Evolutionary conservation across 805 yeast species (phyloP), one percentile per base, ranked within the genome.

Genomic region (Komagataella pseudopastoris): DNA sequence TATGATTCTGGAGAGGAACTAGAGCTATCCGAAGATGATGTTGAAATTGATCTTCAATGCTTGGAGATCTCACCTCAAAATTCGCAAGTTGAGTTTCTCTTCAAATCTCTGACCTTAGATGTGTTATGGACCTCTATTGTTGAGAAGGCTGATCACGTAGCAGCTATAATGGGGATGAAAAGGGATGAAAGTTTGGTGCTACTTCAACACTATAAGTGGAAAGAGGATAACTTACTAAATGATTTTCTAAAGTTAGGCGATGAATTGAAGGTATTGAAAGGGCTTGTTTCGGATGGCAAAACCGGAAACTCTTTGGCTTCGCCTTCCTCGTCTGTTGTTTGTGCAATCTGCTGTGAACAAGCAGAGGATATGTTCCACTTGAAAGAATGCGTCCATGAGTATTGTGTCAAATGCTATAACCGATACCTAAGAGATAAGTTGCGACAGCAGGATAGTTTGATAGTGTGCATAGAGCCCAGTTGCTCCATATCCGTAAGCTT

Each of bases 291-390:
- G 39, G 14, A 5, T 30, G 14, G 12, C 39, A 30, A 30, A 14
- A 6, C 14, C 10, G 14, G 39, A n/a, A 12, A 7, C 39, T 30
- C 39, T 30, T 14, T 6, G 39, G 14, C 50, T 71, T 81, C 51
- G 76, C 71, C 18, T 22, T 45, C 1, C 67, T 71, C 43, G 3
- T 65, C 60, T 10, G 77, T 71, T 55, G 54, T 62, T 23, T 88
- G 96, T 62, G 58, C 64, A 14, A 81, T 90, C n/a, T 90, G 96
- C 64, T 86, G 88, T 62, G 84, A 83, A 20, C 76, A 75, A 0
- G 70, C 68, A 23, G 60, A 60, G 0, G 54, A 54, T 16, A 60
- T 68, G 2, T 86, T 80, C 58, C 64, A 74, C 2, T 63, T 88
- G 14, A 36, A 51, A 16, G 72, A 72, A 14, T 93, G 98, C 64